These are phyloP conservation scores for Hymenoscyphus fraxineus DNA, from an alignment of 2,329 filamentous ascomycete species.

Conservation along the genomic window DNA sequence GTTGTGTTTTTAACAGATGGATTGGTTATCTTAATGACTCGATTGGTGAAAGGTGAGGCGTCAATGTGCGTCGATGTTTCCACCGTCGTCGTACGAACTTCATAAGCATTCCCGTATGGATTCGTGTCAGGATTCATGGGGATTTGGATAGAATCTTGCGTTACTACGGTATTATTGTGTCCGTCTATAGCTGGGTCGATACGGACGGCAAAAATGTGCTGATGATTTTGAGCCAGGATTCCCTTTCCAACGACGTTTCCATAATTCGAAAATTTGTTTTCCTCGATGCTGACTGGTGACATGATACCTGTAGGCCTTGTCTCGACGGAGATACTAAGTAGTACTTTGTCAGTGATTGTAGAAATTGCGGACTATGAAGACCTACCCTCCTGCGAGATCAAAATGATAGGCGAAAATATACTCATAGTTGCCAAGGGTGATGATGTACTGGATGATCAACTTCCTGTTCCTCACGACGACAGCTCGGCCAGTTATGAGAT, in stretches of 20 bases:
- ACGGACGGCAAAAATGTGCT: constrained; percentile 70
- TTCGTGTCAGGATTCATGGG: constrained; percentile 48
- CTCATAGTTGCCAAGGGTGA: constrained; percentile 69
- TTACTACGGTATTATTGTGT: constrained; percentile 49
- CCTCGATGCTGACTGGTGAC: constrained; percentile 63
- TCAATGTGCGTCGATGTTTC: constrained; percentile 45
- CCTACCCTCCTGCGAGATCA: constrained; percentile 56
- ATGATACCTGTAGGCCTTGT: constrained; percentile 66
- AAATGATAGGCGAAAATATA: constrained; percentile 70
- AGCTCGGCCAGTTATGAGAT: constrained; percentile 60
- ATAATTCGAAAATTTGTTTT: constrained; percentile 59
- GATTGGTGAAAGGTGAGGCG: constrained; percentile 44
- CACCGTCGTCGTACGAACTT: constrained; percentile 44
- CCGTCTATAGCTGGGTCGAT: constrained; percentile 60
- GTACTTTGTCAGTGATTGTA: too few relatives aligned
- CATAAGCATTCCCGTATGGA: constrained; percentile 49
- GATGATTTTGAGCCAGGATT: constrained; percentile 66
- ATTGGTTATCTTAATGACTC: constrained; percentile 57
- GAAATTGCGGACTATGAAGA: too few relatives aligned
- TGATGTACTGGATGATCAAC: constrained; percentile 65
- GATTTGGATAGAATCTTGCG: constrained; percentile 58
- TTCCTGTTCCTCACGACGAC: constrained; percentile 62
- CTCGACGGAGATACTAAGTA: constrained; percentile 56
- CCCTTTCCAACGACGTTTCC: constrained; percentile 67
- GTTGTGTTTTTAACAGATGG: constrained; percentile 47